Evolutionary conservation across 2,329 filamentous ascomycete species (phyloP), one percentile per base, ranked within the genome.

Genomic region (Emydomyces testavorans): DNA sequence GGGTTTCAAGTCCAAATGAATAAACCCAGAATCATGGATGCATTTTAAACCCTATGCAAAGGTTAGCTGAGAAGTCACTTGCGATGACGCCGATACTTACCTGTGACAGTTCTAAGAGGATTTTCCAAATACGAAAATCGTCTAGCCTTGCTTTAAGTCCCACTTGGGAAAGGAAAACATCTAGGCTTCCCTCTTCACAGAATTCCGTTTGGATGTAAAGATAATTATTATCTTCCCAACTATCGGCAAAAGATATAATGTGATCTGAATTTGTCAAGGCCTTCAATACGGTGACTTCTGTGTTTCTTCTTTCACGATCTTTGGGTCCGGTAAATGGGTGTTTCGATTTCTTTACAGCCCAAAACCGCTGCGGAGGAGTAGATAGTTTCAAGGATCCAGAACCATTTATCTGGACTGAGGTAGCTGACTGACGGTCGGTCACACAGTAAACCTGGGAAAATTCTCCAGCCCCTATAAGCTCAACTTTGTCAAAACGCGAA

Each of bases 81-180:
- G 40, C 13, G 13, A 20, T 20, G 26, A 15, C 18, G 1, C 23
- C 29, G 6, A 21, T 51, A 38, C 83, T 68, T 77, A 92, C 87
- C 72, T 83, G 71, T 58, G 82, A 77, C 50, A 94, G 68, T 64
- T 98, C 92, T 35, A 94, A 77, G 57, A 96, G 71, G 50, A 96
- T 90, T 71, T 98, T 98, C 87, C 92, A 98, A 65, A 96, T 95
- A 52, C 92, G 79, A 68, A 98, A 98, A 64, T 96, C 92, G 65
- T 98, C 92, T 55, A 98, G 70, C 57, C 90, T 79, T 39, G 87
- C 89, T 62, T 85, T 87, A 52, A 82, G 76, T 20, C 92, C 92
- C 51, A 87, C 79, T 50, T 83, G 78, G n/a, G 79, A 76, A 24
- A 98, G 74, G 62, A 96, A 98, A 13, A 80, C 76, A 62, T 93